Percentiles rank a stretch among this genome's conserved stretches.
These are phyloP conservation scores for Talaromyces ruber DNA, from an alignment of 495 filamentous ascomycete genomes.

Conservation along the genomic window DNA sequence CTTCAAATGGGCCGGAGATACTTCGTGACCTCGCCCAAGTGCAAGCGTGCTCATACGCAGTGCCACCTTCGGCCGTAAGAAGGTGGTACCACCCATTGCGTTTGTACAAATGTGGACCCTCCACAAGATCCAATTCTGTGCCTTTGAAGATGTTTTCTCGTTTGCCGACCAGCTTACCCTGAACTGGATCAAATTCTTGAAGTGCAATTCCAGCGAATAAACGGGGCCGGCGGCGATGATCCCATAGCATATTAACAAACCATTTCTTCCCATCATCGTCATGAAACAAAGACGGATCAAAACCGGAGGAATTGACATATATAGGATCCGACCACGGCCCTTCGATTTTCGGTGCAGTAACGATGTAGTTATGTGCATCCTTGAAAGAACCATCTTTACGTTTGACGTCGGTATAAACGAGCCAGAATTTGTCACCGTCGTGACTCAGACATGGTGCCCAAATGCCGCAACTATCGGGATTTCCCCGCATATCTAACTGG, in stretches of 20 bases:
- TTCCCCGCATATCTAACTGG: constrained; percentile 16
- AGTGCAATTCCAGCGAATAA: constrained; percentile 7
- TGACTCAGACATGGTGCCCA: constrained; percentile 57
- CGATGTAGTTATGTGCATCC: constrained; percentile 41
- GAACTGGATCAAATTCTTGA: constrained; percentile 3
- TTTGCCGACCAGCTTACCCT: constrained; percentile 2
- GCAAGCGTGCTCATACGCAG: constrained; percentile 45
- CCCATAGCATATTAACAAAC: constrained; percentile 8
- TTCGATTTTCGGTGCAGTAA: constrained; percentile 32
- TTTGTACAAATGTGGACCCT: constrained; percentile 55
- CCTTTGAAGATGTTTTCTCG: constrained; percentile 45
- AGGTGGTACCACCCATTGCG: constrained; percentile 50
- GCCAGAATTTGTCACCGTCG: constrained; percentile 49
- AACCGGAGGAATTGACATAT: constrained; percentile 43
- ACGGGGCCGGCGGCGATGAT: constrained; percentile 1
- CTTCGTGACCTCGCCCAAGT: constrained; percentile 44
- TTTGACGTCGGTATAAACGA: constrained; percentile 13
- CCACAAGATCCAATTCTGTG: constrained; percentile 44
- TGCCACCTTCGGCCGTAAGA: constrained; percentile 54
- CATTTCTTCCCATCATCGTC: constrained; percentile 41
- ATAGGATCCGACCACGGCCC: constrained; percentile 50
- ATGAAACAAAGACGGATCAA: constrained; percentile 52
- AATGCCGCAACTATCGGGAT: constrained; percentile 50
- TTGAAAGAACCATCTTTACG: constrained; percentile 7
- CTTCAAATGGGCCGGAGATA: constrained; percentile 45